phyloP scores from a whole-genome alignment of 1,284 basidiomycete species.

The Garcileccinum viscosum region DNA sequence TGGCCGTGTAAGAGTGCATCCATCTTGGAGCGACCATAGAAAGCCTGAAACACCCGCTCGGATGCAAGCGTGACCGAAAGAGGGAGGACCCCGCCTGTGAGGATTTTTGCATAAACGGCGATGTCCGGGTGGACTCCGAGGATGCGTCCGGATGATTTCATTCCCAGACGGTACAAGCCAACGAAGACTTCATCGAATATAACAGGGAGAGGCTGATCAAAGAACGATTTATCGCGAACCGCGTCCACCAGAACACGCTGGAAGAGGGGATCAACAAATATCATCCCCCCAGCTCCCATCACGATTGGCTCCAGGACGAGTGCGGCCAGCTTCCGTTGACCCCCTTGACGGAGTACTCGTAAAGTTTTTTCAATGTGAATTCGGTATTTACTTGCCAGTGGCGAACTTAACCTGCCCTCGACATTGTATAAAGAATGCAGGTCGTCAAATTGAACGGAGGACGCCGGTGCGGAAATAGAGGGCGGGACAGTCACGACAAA shows the following conservation, averaged over 20 bases:
- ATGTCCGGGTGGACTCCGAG: conserved; percentile 85
- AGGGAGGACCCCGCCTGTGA: conserved; percentile 93
- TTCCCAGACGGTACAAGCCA: conserved; percentile 87
- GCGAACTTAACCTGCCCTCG: conserved; percentile 59
- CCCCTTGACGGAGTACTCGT: conserved; percentile 50
- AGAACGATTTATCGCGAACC: conserved; percentile 59
- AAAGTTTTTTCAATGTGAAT: conserved; percentile 63
- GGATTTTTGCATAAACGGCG: conserved; percentile 90
- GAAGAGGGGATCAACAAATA: conserved; percentile 97
- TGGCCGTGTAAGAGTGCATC: conserved; percentile 94
- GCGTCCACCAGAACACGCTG: conserved; percentile 87
- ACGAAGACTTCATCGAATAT: conserved; percentile 98
- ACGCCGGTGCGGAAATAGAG: conserved; percentile 47
- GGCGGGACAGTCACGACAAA: conserved; percentile 67
- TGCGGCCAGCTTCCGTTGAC: conserved; percentile 61
- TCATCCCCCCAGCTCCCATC: conserved; percentile 97
- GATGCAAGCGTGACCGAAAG: conserved; percentile 86
- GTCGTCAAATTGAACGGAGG: conserved; percentile 43
- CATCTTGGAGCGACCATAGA: conserved; percentile 78
- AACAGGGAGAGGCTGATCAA: conserved; percentile 74
- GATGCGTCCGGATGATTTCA: conserved; percentile 67
- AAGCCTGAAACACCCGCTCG: conserved; percentile 80
- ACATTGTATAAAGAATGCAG: conserved; percentile 80
- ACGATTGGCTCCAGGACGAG: conserved; percentile 92
- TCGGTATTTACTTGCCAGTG: conserved; percentile 73